Evolutionary conservation across 768 basidiomycete genomes (phyloP).

Genomic region (Kwoniella botswanensis): DNA sequence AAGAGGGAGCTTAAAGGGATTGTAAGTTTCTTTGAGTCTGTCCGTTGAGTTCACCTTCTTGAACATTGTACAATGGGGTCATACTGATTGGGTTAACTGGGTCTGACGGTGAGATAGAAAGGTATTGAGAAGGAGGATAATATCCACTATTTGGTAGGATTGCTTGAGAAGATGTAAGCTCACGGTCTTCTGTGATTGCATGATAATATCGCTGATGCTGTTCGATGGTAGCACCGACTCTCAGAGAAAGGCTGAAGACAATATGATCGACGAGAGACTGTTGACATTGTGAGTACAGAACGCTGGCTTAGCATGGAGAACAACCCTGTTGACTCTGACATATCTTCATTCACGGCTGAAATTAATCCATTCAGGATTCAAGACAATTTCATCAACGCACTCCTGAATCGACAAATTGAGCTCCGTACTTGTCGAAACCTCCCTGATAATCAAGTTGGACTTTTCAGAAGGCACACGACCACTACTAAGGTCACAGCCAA

Average conservation of each 20-base stretch:
- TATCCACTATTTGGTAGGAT: not conserved
- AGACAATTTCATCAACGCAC: not conserved
- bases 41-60: not conserved
- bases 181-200: not conserved
- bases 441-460: not conserved
- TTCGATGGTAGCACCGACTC: not conserved
- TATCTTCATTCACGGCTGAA: too few relatives aligned
- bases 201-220: not conserved
- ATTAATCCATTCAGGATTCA: not conserved
- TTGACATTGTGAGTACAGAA: not conserved
- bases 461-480: not conserved
- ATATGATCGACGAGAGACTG: not conserved
- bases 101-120: not conserved
- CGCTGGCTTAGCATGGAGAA: too few relatives aligned
- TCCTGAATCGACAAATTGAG: not conserved
- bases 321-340: too few relatives aligned
- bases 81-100: too few relatives aligned
- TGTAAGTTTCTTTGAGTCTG: not conserved
- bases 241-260: not conserved
- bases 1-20: not conserved
- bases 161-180: constrained; percentile 1
- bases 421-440: not conserved
- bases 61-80: not conserved
- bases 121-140: not conserved
- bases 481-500: too few relatives aligned